Evolutionary conservation across 192 early-diverging fungal species (phyloP).

Genomic region (Entomortierella beljakovae): DNA sequence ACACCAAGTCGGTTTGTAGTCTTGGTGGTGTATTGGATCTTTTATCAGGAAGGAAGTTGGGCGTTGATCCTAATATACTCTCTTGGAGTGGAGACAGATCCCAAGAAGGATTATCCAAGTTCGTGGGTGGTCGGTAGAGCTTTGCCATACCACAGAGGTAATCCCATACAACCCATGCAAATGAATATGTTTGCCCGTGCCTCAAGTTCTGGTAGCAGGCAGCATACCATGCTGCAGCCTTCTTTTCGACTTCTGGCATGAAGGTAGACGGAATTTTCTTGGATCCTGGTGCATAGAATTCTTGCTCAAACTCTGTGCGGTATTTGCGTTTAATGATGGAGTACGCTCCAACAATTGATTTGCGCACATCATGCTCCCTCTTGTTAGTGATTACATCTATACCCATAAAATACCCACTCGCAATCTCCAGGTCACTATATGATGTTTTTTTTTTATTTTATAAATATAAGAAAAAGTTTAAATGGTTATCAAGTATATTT

Average conservation of each 20-base stretch:
- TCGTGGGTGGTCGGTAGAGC: not conserved
- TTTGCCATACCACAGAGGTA: slow-evolving; percentile 27
- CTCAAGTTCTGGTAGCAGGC: slow-evolving; percentile 67
- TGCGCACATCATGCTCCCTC: slow-evolving; percentile 60
- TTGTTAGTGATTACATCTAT: slow-evolving; percentile 59
- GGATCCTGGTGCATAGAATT: slow-evolving; percentile 46
- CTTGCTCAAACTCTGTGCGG: slow-evolving; percentile 59
- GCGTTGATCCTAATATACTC: too few species aligned
- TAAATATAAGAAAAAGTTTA: not conserved
- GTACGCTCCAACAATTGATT: slow-evolving; percentile 56
- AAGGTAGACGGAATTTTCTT: slow-evolving; percentile 22
- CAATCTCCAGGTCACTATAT: slow-evolving; percentile 54
- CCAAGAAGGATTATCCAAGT: not conserved
- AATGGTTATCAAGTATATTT: slow-evolving; percentile 53
- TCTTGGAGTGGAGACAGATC: not conserved
- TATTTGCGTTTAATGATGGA: slow-evolving; percentile 52
- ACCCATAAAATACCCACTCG: slow-evolving; percentile 53
- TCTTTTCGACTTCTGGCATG: slow-evolving; percentile 46
- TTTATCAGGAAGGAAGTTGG: too few species aligned
- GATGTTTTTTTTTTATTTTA: not conserved
- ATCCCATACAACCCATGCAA: slow-evolving; percentile 48
- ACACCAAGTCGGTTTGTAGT: too few species aligned
- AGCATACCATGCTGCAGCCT: slow-evolving; percentile 78
- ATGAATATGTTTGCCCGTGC: slow-evolving; percentile 28
- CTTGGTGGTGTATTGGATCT: too few species aligned